phyloP scores from a whole-genome alignment of 169 alveolate genomes.

The Pseudocohnilembus persalinus region DNA sequence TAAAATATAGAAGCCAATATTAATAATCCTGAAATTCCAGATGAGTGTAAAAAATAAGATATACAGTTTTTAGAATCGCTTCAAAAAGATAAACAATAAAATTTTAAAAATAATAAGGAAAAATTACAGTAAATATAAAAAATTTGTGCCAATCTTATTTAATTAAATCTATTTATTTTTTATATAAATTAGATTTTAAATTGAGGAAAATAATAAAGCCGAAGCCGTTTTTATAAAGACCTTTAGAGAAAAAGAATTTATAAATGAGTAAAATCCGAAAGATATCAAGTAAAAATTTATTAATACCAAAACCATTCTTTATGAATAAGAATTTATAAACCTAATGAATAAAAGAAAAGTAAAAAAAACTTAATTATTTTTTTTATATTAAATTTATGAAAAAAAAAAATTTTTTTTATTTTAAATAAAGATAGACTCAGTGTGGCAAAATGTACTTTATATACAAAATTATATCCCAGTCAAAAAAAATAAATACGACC shows the following conservation, averaged over 20 bases:
- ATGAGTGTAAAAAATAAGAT: too few species aligned
- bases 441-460: constrained; percentile 7
- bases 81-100: too few species aligned
- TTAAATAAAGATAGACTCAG: constrained; percentile 8
- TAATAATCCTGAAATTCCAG: too few species aligned
- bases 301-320: not conserved
- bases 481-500: constrained; percentile 1
- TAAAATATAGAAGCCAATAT: not conserved
- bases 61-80: too few species aligned
- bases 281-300: not conserved
- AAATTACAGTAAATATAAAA: not conserved
- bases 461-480: constrained; percentile 8
- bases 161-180: not conserved
- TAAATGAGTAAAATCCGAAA: not conserved
- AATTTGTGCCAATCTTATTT: not conserved
- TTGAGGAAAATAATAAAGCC: not conserved
- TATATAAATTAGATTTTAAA: not conserved
- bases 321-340: constrained; percentile 14
- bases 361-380: not conserved
- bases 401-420: not conserved
- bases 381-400: not conserved
- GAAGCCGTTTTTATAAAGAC: constrained; percentile 18
- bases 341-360: constrained; percentile 29
- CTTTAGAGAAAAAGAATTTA: not conserved
- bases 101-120: not conserved